Base-by-base conservation (phyloP, 441 rosid genomes). In the Raphanus hybrid region DNA sequence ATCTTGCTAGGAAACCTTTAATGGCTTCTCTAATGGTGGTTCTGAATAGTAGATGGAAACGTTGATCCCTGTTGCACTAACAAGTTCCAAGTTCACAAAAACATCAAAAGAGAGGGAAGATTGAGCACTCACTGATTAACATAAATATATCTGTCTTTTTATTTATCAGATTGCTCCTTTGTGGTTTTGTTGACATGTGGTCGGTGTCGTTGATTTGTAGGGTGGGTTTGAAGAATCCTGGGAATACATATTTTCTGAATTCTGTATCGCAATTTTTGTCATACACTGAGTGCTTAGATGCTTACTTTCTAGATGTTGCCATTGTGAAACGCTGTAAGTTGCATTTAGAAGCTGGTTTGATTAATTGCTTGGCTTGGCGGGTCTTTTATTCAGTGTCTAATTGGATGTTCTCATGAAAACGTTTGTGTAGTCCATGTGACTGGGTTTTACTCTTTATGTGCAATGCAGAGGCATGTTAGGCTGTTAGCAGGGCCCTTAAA, bases 401-500 rank as follows among this genome's bases (percentile, higher is more conserved):
- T 20, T 20, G 1, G 23, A 4, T 45, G 8, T 11, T 6, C 41
- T 6, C 8, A 37, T 37, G 8, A 37, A 37, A 37, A 37, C 9
- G 8, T 37, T 50, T 77, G 27, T 90, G 87, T 85, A 96, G 99
- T 97, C 65, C 92, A 74, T 76, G 79, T 93, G 16, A 86, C 92
- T 87, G 98, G 99, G 14, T 96, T 93, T 73, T 96, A 97, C 80
- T 97, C 97, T 18, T 78, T 96, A 84, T 96, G 98, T 80, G 99
- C 97, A 64, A 93, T 96, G 66, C 99, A 96, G 86, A 91, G 88
- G 70, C 99, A 96, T 84, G 23, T 20, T n/a, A n/a, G n/a, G n/a
- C n/a, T n/a, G n/a, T n/a, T 20, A 20, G 23, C 23, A 20, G 23
- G 71, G 97, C 97, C 59, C 83, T 88, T 60, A 86, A 92, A 80